A percentile compares a stretch with the other conserved stretches of the same genome.
Conservation (phyloP, 805 yeast species). For the Teunomyces lycoperdinae region DNA sequence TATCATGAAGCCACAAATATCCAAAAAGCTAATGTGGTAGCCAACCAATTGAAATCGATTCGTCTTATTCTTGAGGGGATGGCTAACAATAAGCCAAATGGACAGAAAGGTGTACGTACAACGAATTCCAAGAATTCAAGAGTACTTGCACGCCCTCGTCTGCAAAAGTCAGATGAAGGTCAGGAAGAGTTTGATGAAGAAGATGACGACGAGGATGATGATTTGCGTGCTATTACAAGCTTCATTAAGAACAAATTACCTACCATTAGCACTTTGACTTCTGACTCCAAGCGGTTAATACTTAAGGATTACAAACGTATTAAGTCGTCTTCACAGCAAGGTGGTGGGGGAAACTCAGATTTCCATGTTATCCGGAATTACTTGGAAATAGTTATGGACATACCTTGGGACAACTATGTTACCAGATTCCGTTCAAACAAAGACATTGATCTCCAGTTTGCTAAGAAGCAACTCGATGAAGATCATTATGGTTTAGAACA, state of each 20-base stretch:
- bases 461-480: slow-evolving; percentile 35
- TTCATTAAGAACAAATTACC: slow-evolving; percentile 39
- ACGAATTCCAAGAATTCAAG: slow-evolving; percentile 23
- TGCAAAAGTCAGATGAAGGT: slow-evolving; percentile 10
- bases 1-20: slow-evolving; percentile 47
- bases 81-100: slow-evolving; percentile 17
- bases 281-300: slow-evolving; percentile 40
- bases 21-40: slow-evolving; percentile 54
- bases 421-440: slow-evolving; percentile 34
- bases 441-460: slow-evolving; percentile 47
- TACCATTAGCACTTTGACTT: slow-evolving; percentile 27
- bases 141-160: slow-evolving; percentile 23
- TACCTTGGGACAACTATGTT: slow-evolving; percentile 54
- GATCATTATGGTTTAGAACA: slow-evolving; percentile 44
- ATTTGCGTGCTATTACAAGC: slow-evolving; percentile 33
- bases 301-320: slow-evolving; percentile 54
- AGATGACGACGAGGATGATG: slow-evolving; percentile 48
- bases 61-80: slow-evolving; percentile 48
- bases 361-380: slow-evolving; percentile 63
- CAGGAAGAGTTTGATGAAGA: slow-evolving; percentile 19
- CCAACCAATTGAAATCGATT: slow-evolving; percentile 53
- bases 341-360: slow-evolving; percentile 46
- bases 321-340: slow-evolving; percentile 45
- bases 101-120: slow-evolving; percentile 15
- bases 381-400: slow-evolving; percentile 61